Percentiles rank a stretch among this genome's conserved stretches.
Evolutionary conservation across 2,329 filamentous ascomycete species (phyloP).

Genomic region (Hypoxylon sp.): DNA sequence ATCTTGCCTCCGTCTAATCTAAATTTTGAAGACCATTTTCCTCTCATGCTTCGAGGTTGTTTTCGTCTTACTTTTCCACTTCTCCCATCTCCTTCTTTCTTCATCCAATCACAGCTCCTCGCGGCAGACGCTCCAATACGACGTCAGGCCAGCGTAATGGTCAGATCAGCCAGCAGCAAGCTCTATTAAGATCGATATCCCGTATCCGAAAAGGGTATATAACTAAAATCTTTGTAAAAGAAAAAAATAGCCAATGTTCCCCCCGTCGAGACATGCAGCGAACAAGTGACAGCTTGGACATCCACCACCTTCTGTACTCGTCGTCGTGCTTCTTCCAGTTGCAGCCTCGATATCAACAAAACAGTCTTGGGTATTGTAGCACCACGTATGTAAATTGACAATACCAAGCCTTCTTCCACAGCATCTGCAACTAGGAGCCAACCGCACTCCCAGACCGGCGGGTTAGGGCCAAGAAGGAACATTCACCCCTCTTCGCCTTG

Average conservation of each 20-base stretch:
- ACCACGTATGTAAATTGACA: slow-evolving; percentile 30
- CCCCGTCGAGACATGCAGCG: slow-evolving; percentile 15
- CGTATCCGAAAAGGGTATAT: slow-evolving; percentile 40
- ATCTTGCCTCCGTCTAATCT: slow-evolving; percentile 43
- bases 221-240: slow-evolving; percentile 19
- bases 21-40: slow-evolving; percentile 35
- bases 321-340: slow-evolving; percentile 23
- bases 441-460: slow-evolving; percentile 44
- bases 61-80: slow-evolving; percentile 40
- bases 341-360: slow-evolving; percentile 11
- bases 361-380: slow-evolving; percentile 18
- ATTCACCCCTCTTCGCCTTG: slow-evolving; percentile 37
- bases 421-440: slow-evolving; percentile 39
- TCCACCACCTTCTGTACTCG: slow-evolving; percentile 34
- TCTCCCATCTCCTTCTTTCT: slow-evolving; percentile 17
- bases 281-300: slow-evolving; percentile 6
- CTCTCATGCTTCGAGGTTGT: slow-evolving; percentile 37
- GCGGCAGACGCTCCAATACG: slow-evolving; percentile 43
- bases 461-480: slow-evolving; percentile 45
- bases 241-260: background rate
- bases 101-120: slow-evolving; percentile 33
- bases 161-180: slow-evolving; percentile 42
- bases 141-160: slow-evolving; percentile 37
- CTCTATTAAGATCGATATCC: slow-evolving; percentile 34
- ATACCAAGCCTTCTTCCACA: slow-evolving; percentile 42